These are phyloP conservation scores for Arabidopsis suecica DNA, from an alignment of 345 rosid genomes.

Conservation along the genomic window DNA sequence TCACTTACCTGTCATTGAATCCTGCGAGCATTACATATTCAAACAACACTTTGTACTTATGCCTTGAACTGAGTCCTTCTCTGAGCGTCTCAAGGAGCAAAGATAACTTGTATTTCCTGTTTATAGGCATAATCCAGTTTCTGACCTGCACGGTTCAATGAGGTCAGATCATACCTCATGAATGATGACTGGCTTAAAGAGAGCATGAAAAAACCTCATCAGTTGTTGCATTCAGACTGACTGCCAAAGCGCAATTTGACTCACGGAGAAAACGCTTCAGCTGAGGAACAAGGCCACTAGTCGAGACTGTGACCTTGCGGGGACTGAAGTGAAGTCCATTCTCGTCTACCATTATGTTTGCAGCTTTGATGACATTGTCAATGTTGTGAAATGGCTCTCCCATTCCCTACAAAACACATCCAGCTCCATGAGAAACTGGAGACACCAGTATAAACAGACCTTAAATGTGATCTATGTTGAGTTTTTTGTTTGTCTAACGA, in stretches of 20 bases:
- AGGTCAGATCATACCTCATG: conserved; percentile 1
- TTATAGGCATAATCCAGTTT: conserved; percentile 96
- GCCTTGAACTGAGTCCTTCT: conserved; percentile 64
- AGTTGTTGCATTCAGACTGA: conserved; percentile 94
- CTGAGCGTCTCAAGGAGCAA: conserved; percentile 83
- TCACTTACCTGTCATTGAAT: conserved; percentile 78
- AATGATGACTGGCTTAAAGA: conserved; percentile 3
- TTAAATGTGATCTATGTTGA: background rate
- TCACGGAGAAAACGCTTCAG: conserved; percentile 79
- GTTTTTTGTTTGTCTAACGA: background rate
- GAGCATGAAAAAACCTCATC: conserved; percentile 66
- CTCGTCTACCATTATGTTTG: conserved; percentile 81
- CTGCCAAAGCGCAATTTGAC: conserved; percentile 86
- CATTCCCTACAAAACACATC: conserved; percentile 73
- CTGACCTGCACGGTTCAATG: conserved; percentile 62
- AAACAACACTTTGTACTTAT: conserved; percentile 80
- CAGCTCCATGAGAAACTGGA: conserved; percentile 18
- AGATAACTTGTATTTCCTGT: conserved; percentile 73
- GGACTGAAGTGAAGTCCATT: conserved; percentile 97
- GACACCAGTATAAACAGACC: background rate
- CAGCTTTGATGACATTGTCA: conserved; percentile 81
- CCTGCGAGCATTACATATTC: conserved; percentile 96
- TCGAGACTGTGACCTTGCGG: conserved; percentile 90
- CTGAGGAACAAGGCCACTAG: conserved; percentile 96
- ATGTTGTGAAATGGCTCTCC: conserved; percentile 95